phyloP scores from a whole-genome alignment of 331 rosid genomes.

The Acacia concinna region DNA sequence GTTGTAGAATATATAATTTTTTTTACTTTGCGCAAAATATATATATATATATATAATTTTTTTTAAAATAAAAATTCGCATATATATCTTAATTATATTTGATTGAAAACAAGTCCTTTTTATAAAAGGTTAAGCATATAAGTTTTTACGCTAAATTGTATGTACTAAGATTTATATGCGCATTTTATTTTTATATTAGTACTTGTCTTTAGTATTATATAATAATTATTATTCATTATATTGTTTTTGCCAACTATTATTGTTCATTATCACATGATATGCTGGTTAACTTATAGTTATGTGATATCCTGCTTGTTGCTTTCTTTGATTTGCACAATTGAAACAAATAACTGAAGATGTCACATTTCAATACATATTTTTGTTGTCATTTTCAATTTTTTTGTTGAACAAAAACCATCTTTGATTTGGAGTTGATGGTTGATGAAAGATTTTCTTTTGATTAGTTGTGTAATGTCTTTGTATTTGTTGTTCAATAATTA shows the following conservation, averaged over 20 bases:
- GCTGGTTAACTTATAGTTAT: conserved; percentile 11
- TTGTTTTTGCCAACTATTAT: no score
- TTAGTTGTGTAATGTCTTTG: neutral
- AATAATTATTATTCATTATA: conserved; percentile 4
- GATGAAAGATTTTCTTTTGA: neutral
- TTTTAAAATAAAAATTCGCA: no score
- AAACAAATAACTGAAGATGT: neutral
- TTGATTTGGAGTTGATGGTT: neutral
- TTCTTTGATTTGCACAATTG: neutral
- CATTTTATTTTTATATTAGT: no score
- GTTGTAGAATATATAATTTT: neutral
- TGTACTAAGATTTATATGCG: no score
- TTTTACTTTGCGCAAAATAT: no score
- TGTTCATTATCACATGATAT: conserved; percentile 26
- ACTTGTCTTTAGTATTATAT: no score
- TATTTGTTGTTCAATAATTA: neutral
- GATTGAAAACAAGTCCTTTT: no score
- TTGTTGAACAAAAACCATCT: neutral
- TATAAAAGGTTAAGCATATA: neutral
- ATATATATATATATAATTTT: no score
- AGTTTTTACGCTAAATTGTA: no score
- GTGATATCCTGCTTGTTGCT: neutral
- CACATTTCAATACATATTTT: neutral
- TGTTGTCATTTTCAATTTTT: neutral
- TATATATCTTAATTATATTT: no score